Evolutionary conservation across 2,329 filamentous ascomycete species (phyloP).

Genomic region (Curvularia hawaiiensis): DNA sequence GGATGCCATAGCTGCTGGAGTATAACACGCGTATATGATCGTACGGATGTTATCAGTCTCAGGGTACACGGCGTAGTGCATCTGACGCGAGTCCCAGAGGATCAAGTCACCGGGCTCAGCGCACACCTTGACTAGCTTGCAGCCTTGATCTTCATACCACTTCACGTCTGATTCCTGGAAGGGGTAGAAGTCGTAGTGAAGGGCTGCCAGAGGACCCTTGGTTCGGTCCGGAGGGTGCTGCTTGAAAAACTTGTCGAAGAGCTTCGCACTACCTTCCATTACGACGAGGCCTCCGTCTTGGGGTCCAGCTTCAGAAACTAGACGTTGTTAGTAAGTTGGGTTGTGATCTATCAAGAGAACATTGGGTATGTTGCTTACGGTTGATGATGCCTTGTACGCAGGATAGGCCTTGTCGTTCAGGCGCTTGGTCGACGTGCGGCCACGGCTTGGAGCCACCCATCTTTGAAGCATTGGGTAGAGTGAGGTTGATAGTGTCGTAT

Average conservation of each 20-base stretch:
- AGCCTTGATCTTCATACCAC: conserved; percentile 51
- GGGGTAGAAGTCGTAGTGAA: conserved; percentile 36
- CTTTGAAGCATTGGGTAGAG: conserved; percentile 48
- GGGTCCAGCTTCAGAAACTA: conserved; percentile 38
- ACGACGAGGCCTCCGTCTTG: conserved; percentile 55
- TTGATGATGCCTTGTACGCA: conserved; percentile 55
- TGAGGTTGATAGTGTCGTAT: conserved; percentile 50
- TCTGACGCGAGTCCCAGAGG: conserved; percentile 55
- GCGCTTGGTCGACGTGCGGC: conserved; percentile 55
- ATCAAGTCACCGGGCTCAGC: conserved; percentile 53
- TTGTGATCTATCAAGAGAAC: conserved; percentile 31
- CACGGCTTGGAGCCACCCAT: conserved; percentile 42
- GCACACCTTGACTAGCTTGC: conserved; percentile 48
- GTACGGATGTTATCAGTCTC: conserved; percentile 19
- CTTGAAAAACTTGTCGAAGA: conserved; percentile 32
- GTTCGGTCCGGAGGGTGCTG: conserved; percentile 18
- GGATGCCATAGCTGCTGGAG: conserved; percentile 19
- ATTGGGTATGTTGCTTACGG: conserved; percentile 24
- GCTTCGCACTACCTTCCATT: conserved; percentile 50
- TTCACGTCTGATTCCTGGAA: conserved; percentile 51
- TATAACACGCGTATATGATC: conserved; percentile 26
- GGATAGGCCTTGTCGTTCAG: conserved; percentile 42
- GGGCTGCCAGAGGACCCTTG: conserved; percentile 20
- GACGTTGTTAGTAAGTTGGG: neutral
- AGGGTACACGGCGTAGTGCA: conserved; percentile 47